Evolutionary conservation across 352 stramenopile species (phyloP).

Genomic region (Pythium pyrilobum): DNA sequence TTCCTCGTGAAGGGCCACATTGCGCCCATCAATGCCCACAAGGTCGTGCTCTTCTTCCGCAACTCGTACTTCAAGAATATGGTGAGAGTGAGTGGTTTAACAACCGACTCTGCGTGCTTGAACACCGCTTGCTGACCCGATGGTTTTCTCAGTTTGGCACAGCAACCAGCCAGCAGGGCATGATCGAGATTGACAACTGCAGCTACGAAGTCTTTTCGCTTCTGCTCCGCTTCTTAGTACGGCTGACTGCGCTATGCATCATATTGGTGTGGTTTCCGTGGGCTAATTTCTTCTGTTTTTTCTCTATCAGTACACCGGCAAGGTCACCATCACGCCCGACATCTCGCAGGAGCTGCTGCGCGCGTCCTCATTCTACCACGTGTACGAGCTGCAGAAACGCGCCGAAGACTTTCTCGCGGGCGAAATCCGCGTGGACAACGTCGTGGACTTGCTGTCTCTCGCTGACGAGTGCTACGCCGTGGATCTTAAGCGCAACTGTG

Average conservation of each 20-base stretch:
- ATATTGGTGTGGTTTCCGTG: not conserved
- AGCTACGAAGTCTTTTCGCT: slow-evolving; percentile 86
- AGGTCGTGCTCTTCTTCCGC: slow-evolving; percentile 86
- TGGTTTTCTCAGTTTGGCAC: slow-evolving; percentile 55
- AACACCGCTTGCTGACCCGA: not conserved
- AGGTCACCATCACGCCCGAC: slow-evolving; percentile 76
- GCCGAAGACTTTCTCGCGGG: slow-evolving; percentile 73
- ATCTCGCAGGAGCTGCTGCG: slow-evolving; percentile 79
- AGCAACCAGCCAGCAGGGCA: slow-evolving; percentile 71
- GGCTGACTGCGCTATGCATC: slow-evolving; percentile 11
- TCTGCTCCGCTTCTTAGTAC: slow-evolving; percentile 77
- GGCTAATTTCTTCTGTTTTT: not conserved
- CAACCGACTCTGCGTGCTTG: not conserved
- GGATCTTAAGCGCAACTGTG: slow-evolving; percentile 82
- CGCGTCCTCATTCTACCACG: slow-evolving; percentile 76
- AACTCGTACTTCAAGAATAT: slow-evolving; percentile 92
- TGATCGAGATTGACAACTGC: slow-evolving; percentile 88
- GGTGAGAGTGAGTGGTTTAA: slow-evolving; percentile 69
- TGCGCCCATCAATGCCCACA: slow-evolving; percentile 83
- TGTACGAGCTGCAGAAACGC: slow-evolving; percentile 83
- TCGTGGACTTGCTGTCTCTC: slow-evolving; percentile 69
- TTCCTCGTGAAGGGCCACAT: slow-evolving; percentile 86
- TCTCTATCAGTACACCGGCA: slow-evolving; percentile 77
- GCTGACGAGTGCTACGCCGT: slow-evolving; percentile 72
- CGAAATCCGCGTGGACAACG: slow-evolving; percentile 78